Evolutionary conservation across 148 eudicot genomes (phyloP), one percentile per base, ranked within the genome.

Genomic region (Amaranthus hypochondriacus): DNA sequence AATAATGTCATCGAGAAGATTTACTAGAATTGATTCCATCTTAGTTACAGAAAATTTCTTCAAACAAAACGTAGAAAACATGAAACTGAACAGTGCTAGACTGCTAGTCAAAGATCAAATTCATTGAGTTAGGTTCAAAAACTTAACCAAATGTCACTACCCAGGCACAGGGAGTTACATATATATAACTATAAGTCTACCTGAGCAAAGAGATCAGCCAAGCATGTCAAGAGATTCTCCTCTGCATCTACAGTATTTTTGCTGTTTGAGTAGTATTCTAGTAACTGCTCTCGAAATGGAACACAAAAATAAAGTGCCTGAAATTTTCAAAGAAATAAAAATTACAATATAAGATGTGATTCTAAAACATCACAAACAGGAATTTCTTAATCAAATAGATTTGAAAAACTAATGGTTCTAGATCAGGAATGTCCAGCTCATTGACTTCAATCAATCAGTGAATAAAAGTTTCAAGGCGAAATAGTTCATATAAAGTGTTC

Each of bases 261-360:
- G 87, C 78, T 84, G 78, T 64, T 88, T 65, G 85, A 73, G 80
- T 87, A 89, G 74, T 88, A 92, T 70, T 92, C 97, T 66, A 92
- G 76, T 73, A 92, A 81, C 73, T 92, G 92, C 69, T 89, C 95
- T 52, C 97, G 95, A 74, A 92, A 92, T 48, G 97, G 89, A 76
- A 92, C 95, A 76, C 97, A 92, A 62, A 92, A 92, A 79, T 88
- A 92, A 5, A 92, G 88, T 66, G 97, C 95, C 97, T 92, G 92
- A 84, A 86, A 18, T 62, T 9, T 62, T 39, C 48, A 59, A 7
- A 9, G 5, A 11, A 56, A 58, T 10, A 21, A 21, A 73, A 44
- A 18, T 58, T 49, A 15, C 58, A 59, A 66, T n/a, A 74, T 21
- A 28, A 2, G 39, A 28, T 1, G 2, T 28, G 39, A 28, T 0